Evolutionary conservation across 192 early-diverging fungal genomes (phyloP).

Genomic region (Coemansia sp.): DNA sequence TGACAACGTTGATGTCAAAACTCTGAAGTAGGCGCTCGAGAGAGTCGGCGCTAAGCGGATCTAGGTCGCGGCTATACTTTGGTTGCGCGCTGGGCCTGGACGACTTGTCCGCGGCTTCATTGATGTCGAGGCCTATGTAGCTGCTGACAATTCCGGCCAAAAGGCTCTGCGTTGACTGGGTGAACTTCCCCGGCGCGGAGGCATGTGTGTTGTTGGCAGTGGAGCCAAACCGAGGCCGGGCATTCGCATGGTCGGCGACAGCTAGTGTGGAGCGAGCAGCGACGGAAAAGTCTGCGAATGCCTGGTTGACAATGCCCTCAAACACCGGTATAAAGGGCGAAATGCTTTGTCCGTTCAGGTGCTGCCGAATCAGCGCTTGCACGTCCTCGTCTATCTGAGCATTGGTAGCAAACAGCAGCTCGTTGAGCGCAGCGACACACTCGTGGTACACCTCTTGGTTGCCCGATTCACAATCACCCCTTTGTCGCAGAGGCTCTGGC

Average conservation of each 20-base stretch:
- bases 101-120: neutral
- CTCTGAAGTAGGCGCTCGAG: slow-evolving; percentile 6
- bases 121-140: slow-evolving; percentile 11
- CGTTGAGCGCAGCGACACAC: slow-evolving; percentile 32
- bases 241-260: slow-evolving; percentile 3
- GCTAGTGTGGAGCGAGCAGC: slow-evolving; percentile 24
- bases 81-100: neutral
- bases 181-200: slow-evolving; percentile 3
- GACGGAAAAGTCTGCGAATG: slow-evolving; percentile 25
- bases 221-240: neutral
- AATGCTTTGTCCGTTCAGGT: slow-evolving; percentile 14
- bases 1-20: slow-evolving; percentile 28
- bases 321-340: slow-evolving; percentile 20
- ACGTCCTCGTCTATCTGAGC: slow-evolving; percentile 25
- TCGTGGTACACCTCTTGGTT: neutral
- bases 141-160: slow-evolving; percentile 25
- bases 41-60: slow-evolving; percentile 5
- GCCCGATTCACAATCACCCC: neutral
- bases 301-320: slow-evolving; percentile 19
- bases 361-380: slow-evolving; percentile 20
- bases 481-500: neutral
- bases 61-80: neutral
- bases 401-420: slow-evolving; percentile 45
- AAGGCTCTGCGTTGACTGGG: slow-evolving; percentile 22
- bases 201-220: neutral